phyloP scores from a whole-genome alignment of 345 rosid genomes.

The Salix brachista region DNA sequence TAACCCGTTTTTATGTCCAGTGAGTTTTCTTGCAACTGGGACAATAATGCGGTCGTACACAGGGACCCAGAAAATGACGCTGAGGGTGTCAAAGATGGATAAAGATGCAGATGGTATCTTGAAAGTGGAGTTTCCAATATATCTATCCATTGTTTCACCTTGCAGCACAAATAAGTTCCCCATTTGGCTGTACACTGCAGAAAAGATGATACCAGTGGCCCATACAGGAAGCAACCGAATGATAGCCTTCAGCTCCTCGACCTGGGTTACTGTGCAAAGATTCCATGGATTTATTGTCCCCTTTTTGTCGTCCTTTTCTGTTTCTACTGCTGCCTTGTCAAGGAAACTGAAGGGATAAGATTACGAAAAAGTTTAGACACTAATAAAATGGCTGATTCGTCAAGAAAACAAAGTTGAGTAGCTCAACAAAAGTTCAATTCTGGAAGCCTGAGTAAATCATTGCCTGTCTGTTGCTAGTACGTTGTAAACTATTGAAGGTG shows the following conservation, averaged over 20 bases:
- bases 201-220: conserved; percentile 36
- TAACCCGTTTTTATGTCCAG: conserved; percentile 29
- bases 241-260: conserved; percentile 43
- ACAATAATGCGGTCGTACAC: conserved; percentile 33
- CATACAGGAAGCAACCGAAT: conserved; percentile 38
- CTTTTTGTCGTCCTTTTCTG: conserved; percentile 18
- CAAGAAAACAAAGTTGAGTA: background rate
- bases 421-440: background rate
- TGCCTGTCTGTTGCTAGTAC: background rate
- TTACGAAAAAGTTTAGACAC: background rate
- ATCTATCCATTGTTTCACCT: conserved; percentile 33
- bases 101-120: conserved; percentile 38
- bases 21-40: conserved; percentile 29
- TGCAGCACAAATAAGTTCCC: conserved; percentile 36
- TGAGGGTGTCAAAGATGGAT: conserved; percentile 33
- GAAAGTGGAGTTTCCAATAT: conserved; percentile 19
- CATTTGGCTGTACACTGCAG: conserved; percentile 37
- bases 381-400: background rate
- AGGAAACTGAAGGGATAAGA: conserved; percentile 27
- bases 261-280: conserved; percentile 44
- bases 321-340: conserved; percentile 42
- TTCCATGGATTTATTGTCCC: conserved; percentile 28
- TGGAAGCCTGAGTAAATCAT: background rate
- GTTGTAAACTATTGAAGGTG: background rate
- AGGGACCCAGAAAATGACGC: conserved; percentile 42